Conservation (phyloP, 352 stramenopile species). For the Pythium scleroteichum region DNA sequence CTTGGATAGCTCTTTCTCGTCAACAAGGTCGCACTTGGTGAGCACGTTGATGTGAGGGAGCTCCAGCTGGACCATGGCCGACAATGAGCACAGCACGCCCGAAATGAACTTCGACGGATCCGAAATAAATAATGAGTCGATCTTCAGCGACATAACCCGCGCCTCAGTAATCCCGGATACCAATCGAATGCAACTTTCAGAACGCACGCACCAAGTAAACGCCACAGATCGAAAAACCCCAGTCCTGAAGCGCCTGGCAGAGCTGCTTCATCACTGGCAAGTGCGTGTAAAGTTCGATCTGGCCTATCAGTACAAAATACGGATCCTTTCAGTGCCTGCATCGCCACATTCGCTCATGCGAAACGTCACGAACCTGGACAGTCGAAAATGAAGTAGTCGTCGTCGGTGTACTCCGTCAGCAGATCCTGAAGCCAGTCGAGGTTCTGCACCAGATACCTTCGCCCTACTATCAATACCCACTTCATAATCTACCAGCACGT, state of each 20-base stretch:
- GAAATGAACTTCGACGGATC: constrained; percentile 99
- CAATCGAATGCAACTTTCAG: not conserved
- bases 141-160: constrained; percentile 41
- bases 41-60: constrained; percentile 94
- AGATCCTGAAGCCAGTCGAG: constrained; percentile 95
- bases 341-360: no score
- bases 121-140: constrained; percentile 93
- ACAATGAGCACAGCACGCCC: constrained; percentile 95
- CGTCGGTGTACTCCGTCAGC: constrained; percentile 88
- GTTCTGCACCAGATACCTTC: constrained; percentile 90
- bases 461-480: not conserved
- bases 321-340: no score
- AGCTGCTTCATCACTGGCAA: constrained; percentile 90
- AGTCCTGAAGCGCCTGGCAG: constrained; percentile 82
- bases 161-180: no score
- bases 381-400: constrained; percentile 99
- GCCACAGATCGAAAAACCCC: constrained; percentile 87
- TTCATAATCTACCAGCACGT: no score
- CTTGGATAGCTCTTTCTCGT: constrained; percentile 89
- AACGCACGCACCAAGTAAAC: constrained; percentile 73
- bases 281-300: constrained; percentile 93
- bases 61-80: constrained; percentile 98
- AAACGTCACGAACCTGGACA: constrained; percentile 82
- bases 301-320: constrained; percentile 40
- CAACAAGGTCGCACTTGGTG: constrained; percentile 91